Evolutionary conservation across 1,139 yeast species (phyloP), one percentile per base, ranked within the genome.

Genomic region (Kodamaea suecica): DNA sequence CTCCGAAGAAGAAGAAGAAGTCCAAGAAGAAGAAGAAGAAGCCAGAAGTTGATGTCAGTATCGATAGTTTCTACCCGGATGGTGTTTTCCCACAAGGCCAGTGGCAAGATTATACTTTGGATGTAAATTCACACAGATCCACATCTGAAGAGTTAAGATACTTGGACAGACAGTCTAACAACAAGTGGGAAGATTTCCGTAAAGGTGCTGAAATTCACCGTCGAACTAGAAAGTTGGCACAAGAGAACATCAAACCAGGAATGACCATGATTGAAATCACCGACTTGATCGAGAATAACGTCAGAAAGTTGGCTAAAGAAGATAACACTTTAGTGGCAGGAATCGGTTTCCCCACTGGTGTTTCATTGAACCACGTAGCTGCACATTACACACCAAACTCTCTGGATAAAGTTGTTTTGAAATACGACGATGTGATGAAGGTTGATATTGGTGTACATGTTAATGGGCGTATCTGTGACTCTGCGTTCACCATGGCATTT

Each of bases 321-420:
- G 81, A 82, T 45, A 80, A 80, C 35, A 73, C 80, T 34, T 72
- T 76, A 40, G 63, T 60, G 34, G 94, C 90, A 9, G 99, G 99
- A 28, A 78, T 90, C 51, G 99, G 97, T 2, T 92, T 92, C 71
- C 99, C 99, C 29, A 88, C 97, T 8, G 99, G 99, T 37, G 74
- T 94, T 34, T 86, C 96, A 1, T 64, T 90, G 45, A 94, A 92
- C 62, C 86, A 90, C 55, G 84, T 88, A 50, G 99, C 99, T 20
- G 98, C 98, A 0, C 99, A 94, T 59, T 92, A 88, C 61, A 90
- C 97, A 0, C 99, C 99, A 13, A 92, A 92, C 61, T 82, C 95
- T 12, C 96, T 96, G 13, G 98, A 94, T 60, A 86, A 80, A 50
- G 74, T 84, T 7, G 84, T 84, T 1, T 68, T 92, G 48, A 70